phyloP scores from a whole-genome alignment of 345 rosid genomes.

The Citrus cavaleriei region DNA sequence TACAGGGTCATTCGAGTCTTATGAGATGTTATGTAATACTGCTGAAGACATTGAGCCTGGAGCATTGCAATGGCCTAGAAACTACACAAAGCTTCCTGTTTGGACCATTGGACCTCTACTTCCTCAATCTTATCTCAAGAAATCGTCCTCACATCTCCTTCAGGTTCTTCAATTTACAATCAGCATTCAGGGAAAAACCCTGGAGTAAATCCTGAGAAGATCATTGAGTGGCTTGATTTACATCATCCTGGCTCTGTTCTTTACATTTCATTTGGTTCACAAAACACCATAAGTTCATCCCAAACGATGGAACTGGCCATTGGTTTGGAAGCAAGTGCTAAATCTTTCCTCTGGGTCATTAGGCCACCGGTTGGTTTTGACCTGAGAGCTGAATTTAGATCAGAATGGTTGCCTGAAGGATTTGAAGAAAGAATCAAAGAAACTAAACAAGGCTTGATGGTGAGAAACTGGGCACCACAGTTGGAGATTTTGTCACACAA shows the following conservation, averaged over 20 bases:
- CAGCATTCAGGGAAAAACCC: conserved; percentile 23
- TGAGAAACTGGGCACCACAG: conserved; percentile 51
- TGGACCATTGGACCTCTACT: conserved; percentile 46
- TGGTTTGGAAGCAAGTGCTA: conserved; percentile 38
- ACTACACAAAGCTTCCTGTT: conserved; percentile 30
- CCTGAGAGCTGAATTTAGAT: conserved; percentile 26
- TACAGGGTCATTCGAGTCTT: conserved; percentile 20
- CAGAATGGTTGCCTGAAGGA: conserved; percentile 49
- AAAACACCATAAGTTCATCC: conserved; percentile 33
- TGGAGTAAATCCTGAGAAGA: conserved; percentile 27
- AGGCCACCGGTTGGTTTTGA: conserved; percentile 49
- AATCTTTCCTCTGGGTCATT: conserved; percentile 50
- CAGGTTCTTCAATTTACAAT: background rate
- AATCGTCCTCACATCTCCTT: background rate
- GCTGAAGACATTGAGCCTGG: conserved; percentile 36
- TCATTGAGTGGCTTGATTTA: conserved; percentile 37
- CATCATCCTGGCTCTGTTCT: conserved; percentile 32
- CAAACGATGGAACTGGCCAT: conserved; percentile 47
- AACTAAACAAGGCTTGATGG: conserved; percentile 31
- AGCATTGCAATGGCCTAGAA: conserved; percentile 28
- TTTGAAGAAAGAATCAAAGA: conserved; percentile 27
- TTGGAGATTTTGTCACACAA: conserved; percentile 41
- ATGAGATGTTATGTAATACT: conserved; percentile 41
- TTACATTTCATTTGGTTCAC: conserved; percentile 51
- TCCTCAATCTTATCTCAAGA: conserved; percentile 22